Percentiles rank a stretch among this genome's conserved stretches.
Evolutionary conservation across 2,329 filamentous ascomycete species (phyloP).

Genomic region (Ascocoryne sarcoides): DNA sequence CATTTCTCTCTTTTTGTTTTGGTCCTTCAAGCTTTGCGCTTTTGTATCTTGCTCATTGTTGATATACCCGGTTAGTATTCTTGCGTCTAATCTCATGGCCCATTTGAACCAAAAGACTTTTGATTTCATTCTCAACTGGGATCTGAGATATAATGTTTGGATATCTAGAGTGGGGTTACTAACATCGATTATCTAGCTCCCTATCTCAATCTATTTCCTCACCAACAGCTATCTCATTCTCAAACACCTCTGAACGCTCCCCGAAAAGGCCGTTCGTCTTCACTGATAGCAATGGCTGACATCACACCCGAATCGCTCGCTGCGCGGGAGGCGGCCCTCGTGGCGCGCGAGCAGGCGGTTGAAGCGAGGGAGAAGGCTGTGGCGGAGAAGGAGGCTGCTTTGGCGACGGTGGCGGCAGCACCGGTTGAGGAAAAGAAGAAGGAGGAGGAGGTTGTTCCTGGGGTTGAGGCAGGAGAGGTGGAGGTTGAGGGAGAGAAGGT

Average conservation of each 20-base stretch:
- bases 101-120: too few species aligned
- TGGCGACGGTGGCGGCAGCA: conserved; percentile 2
- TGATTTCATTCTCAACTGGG: too few species aligned
- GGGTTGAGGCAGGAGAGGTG: not conserved
- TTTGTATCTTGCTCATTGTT: conserved; percentile 3
- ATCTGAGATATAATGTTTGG: too few species aligned
- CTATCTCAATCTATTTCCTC: not conserved
- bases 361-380: conserved; percentile 3
- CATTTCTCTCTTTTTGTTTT: not conserved
- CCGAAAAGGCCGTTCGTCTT: conserved; percentile 8
- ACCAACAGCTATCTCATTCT: not conserved
- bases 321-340: conserved; percentile 1
- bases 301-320: conserved; percentile 4
- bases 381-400: conserved; percentile 3
- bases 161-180: too few species aligned
- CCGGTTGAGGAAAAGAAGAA: conserved; percentile 2
- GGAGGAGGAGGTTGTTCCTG: not conserved
- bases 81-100: too few species aligned
- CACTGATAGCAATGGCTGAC: conserved; percentile 16
- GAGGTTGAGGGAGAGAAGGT: not conserved
- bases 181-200: too few species aligned
- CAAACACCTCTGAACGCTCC: not conserved
- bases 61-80: too few species aligned
- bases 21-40: conserved; percentile 10
- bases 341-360: conserved; percentile 5